Evolutionary conservation across 1,284 basidiomycete species (phyloP).

Genomic region (Wallemia ichthyophaga): DNA sequence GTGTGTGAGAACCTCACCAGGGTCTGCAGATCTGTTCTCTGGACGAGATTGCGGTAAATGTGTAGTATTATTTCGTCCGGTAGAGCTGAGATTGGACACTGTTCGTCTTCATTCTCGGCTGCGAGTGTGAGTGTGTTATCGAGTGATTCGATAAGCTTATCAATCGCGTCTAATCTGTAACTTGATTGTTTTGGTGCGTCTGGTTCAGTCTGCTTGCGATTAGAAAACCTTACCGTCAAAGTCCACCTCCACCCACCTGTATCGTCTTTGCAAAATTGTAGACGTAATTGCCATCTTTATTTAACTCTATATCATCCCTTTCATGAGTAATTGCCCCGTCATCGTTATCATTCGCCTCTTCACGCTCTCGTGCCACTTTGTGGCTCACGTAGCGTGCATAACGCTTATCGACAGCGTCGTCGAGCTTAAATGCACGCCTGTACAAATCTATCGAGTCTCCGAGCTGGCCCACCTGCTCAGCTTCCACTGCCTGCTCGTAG

Average conservation of each 20-base stretch:
- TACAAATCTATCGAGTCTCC: conserved; percentile 45
- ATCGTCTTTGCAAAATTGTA: conserved; percentile 2
- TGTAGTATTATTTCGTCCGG: conserved; percentile 44
- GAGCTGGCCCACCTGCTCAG: conserved; percentile 38
- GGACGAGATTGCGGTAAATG: conserved; percentile 22
- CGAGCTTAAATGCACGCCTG: conserved; percentile 41
- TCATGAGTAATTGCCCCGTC: background rate
- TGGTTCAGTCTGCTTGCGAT: background rate
- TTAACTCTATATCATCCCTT: background rate
- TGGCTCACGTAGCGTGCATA: conserved; percentile 21
- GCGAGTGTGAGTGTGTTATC: conserved; percentile 25
- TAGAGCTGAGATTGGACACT: conserved; percentile 25
- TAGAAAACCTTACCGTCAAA: too few relatives aligned
- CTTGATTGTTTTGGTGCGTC: background rate
- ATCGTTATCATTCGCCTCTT: background rate
- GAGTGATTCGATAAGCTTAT: conserved; percentile 21
- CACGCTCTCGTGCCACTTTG: background rate
- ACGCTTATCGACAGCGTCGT: conserved; percentile 32
- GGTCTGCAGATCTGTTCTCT: conserved; percentile 28
- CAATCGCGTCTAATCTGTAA: background rate
- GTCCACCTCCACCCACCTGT: background rate
- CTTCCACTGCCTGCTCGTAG: conserved; percentile 35
- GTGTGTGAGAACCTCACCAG: conserved; percentile 35
- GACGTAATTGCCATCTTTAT: background rate
- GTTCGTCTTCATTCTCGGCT: conserved; percentile 32